Percentiles rank a stretch among this genome's conserved stretches.
These are phyloP conservation scores for Fusarium poae DNA, from an alignment of 2,329 filamentous ascomycete species.

Conservation along the genomic window DNA sequence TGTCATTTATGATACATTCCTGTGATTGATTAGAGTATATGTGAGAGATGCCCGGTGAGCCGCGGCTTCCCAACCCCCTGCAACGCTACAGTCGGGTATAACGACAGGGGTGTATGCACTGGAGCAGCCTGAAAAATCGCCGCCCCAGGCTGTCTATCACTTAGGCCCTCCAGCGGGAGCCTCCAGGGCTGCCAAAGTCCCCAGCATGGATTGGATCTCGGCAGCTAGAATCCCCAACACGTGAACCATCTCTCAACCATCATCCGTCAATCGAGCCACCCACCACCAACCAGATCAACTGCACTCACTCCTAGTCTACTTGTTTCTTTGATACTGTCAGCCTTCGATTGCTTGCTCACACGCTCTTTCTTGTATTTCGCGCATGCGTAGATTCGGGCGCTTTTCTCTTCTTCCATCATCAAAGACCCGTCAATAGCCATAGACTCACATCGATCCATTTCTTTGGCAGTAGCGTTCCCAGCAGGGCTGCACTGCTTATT, in stretches of 20 bases:
- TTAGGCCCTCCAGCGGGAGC: conserved; percentile 1
- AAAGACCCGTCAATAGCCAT: conserved; percentile 27
- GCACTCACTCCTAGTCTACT: conserved; percentile 22
- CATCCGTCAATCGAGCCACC: conserved; percentile 43
- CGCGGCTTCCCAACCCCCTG: conserved; percentile 34
- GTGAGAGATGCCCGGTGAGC: conserved; percentile 14
- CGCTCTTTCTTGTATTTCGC: conserved; percentile 28
- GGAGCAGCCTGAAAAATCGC: conserved; percentile 23
- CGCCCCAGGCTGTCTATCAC: neutral
- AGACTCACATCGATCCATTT: conserved; percentile 1
- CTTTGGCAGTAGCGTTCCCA: conserved; percentile 20
- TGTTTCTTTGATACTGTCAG: conserved; percentile 15
- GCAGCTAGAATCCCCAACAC: conserved; percentile 48
- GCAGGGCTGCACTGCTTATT: conserved; percentile 40
- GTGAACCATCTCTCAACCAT: conserved; percentile 50
- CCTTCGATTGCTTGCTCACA: neutral
- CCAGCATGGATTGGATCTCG: conserved; percentile 36
- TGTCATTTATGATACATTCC: conserved; percentile 13
- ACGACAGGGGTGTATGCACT: conserved; percentile 18
- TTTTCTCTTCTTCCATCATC: conserved; percentile 11
- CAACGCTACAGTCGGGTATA: conserved; percentile 7
- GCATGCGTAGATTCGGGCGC: conserved; percentile 14
- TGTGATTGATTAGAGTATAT: conserved; percentile 9
- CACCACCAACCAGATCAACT: conserved; percentile 34
- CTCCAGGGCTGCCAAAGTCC: conserved; percentile 19